Evolutionary conservation across 768 basidiomycete species (phyloP), one percentile per base, ranked within the genome.

Genomic region (Calocybe indica): DNA sequence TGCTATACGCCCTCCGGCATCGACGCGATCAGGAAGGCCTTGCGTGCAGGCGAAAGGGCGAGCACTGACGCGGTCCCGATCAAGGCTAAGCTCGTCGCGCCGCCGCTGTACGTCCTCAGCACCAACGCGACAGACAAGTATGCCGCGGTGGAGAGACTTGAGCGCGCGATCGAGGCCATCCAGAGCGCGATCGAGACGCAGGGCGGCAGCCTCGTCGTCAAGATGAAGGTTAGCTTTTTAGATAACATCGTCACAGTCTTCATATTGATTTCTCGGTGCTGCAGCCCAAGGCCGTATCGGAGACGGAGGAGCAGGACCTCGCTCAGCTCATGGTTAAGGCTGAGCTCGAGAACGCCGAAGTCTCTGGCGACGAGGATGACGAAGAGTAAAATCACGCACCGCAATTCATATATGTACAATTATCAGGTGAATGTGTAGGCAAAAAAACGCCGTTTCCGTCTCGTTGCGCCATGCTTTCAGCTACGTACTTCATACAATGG

Each of bases 51-150:
- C 30, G 96, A 97, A 63, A 81, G 77, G 44, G 80, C 88, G 53
- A 90, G 89, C 65, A 92, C 76, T 12, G 89, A 92, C 48, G 80
- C 85, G 0, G 92, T 99, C 0, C 95, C 94, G 0, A 96, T 99
- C 71, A 96, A 95, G 68, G 93, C 96, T 15, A 91, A 93, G 62
- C 75, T 99, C 15, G 94, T 98, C 37, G 95, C 95, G 0, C 96
- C 96, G 6, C 95, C 95, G 28, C 64, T 99, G 35, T 99, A 98
- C 57, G 95, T 99, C 22, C 74, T 99, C 45, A 92, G 88, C 55
- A 94, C 92, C 29, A 98, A 97, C 54, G 88, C 92, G 9, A 98
- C 95, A 5, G 96, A 99, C 68, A 99, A 98, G 85, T 86, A 81
- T 56, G 87, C 87, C 36, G 88, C 95, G 42, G 88, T 97, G 6